phyloP scores from a whole-genome alignment of 129 eudicot genomes.

The Centaurea solstitialis region DNA sequence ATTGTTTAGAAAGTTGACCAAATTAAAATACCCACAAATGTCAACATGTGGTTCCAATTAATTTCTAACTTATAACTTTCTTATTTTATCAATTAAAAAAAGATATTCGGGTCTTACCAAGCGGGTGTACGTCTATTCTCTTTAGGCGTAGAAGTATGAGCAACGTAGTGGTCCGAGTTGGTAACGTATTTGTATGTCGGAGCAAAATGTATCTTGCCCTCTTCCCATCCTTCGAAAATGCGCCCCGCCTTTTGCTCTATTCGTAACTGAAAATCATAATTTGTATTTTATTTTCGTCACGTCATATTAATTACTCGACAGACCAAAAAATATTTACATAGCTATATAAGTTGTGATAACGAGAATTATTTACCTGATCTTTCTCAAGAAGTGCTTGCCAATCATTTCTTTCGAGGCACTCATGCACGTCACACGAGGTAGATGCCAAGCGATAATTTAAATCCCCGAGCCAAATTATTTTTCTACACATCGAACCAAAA shows the following conservation, averaged over 20 bases:
- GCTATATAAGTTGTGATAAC: neutral
- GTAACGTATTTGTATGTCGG: constrained; percentile 83
- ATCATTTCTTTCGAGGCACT: constrained; percentile 51
- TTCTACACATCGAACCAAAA: constrained; percentile 38
- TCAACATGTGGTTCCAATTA: constrained; percentile 20
- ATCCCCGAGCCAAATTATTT: constrained; percentile 89
- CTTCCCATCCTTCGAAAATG: constrained; percentile 84
- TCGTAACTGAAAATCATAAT: constrained; percentile 51
- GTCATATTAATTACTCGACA: no score
- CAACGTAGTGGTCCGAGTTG: constrained; percentile 70
- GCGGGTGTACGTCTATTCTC: constrained; percentile 86
- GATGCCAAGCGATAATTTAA: constrained; percentile 78
- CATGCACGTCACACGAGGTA: constrained; percentile 41
- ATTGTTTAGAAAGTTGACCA: constrained; percentile 24
- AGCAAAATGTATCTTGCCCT: constrained; percentile 77
- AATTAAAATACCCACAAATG: constrained; percentile 6
- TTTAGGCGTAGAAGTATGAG: constrained; percentile 56
- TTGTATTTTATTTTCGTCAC: neutral
- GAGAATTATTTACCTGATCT: constrained; percentile 59
- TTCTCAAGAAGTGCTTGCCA: constrained; percentile 78
- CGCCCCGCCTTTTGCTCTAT: constrained; percentile 85
- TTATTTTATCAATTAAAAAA: neutral
- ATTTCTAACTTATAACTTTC: neutral
- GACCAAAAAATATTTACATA: neutral
- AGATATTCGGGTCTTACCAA: constrained; percentile 48